phyloP scores from a whole-genome alignment of 1,284 basidiomycete species.

The Boletellus dicymbophilus region DNA sequence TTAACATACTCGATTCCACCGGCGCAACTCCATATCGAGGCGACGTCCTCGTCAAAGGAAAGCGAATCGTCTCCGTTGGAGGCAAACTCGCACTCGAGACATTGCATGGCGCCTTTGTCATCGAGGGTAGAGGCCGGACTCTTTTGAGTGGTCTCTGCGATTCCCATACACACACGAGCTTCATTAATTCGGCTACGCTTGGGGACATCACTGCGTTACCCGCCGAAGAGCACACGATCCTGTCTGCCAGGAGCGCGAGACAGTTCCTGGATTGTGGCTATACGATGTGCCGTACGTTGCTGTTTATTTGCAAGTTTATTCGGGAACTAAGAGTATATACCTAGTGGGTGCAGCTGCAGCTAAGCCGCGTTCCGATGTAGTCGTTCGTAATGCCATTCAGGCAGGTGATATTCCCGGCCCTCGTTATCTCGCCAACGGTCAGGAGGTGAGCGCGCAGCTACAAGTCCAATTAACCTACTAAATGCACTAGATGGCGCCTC shows the following conservation, averaged over 20 bases:
- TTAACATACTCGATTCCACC: conserved; percentile 36
- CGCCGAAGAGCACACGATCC: conserved; percentile 30
- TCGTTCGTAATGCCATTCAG: conserved; percentile 33
- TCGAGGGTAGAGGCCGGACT: conserved; percentile 29
- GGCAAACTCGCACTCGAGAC: conserved; percentile 16
- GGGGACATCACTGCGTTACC: conserved; percentile 27
- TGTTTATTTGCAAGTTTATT: background rate
- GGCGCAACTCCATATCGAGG: conserved; percentile 30
- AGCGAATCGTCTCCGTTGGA: conserved; percentile 31
- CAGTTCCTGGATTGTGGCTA: conserved; percentile 34
- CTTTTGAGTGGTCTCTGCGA: conserved; percentile 33
- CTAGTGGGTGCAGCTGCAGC: conserved; percentile 34
- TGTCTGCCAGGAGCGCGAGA: conserved; percentile 27
- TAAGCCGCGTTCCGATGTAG: conserved; percentile 31
- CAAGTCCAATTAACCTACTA: background rate
- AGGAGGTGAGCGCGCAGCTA: conserved; percentile 21
- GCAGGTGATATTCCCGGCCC: conserved; percentile 34
- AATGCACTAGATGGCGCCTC: conserved; percentile 30
- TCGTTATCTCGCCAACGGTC: conserved; percentile 32
- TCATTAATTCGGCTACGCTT: conserved; percentile 25
- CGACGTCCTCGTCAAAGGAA: conserved; percentile 34
- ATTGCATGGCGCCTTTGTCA: conserved; percentile 18
- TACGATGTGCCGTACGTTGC: conserved; percentile 32
- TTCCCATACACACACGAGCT: conserved; percentile 29
- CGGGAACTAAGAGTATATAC: background rate